Evolutionary conservation across 2,329 filamentous ascomycete species (phyloP).

Genomic region (Fusarium algeriense): DNA sequence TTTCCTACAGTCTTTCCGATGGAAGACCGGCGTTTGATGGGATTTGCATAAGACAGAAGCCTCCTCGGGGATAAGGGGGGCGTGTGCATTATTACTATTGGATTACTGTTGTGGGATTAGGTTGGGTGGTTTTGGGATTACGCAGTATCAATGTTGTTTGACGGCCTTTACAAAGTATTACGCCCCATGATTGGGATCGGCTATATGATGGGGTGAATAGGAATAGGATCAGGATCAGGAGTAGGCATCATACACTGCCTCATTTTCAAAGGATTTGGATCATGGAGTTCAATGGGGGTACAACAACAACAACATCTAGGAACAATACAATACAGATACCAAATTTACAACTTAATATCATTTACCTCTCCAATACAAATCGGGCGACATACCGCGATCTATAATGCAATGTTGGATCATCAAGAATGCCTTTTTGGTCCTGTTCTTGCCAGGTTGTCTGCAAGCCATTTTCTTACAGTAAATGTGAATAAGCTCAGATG

Average conservation of each 20-base stretch:
- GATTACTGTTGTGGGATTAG: conserved; percentile 18
- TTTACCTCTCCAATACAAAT: conserved; percentile 12
- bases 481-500: not conserved
- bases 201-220: conserved; percentile 26
- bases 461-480: conserved; percentile 2
- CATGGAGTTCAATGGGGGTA: conserved; percentile 36
- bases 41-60: conserved; percentile 31
- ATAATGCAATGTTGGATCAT: not conserved
- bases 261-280: conserved; percentile 34
- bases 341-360: conserved; percentile 12
- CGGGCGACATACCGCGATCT: conserved; percentile 12
- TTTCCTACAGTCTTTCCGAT: conserved; percentile 1
- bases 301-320: conserved; percentile 1
- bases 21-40: conserved; percentile 27
- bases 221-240: conserved; percentile 16
- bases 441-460: conserved; percentile 2
- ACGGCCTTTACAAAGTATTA: conserved; percentile 36
- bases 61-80: conserved; percentile 26
- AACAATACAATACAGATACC: conserved; percentile 24
- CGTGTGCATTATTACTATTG: conserved; percentile 37
- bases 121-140: conserved; percentile 21
- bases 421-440: not conserved
- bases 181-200: conserved; percentile 28
- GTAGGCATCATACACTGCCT: conserved; percentile 37
- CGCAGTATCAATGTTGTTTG: conserved; percentile 25